Base-by-base conservation (phyloP, 2,329 filamentous ascomycete species). In the Dendrostoma leiphaemia region DNA sequence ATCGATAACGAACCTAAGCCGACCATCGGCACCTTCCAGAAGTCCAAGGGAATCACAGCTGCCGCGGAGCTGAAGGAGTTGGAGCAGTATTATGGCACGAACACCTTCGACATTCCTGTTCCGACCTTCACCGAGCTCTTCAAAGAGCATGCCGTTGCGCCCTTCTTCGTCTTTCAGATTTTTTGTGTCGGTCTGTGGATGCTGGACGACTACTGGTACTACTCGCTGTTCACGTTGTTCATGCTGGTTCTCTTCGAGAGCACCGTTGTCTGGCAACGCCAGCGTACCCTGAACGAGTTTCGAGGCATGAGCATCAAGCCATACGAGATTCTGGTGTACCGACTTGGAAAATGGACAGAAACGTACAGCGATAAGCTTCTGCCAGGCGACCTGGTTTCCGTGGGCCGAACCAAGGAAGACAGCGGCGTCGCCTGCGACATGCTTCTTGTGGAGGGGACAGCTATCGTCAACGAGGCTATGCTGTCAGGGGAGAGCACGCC, bases 201-300 rank as follows among this genome's bases (percentile, higher is more conserved):
- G 86, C 77, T 99, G 68, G 94, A 99, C 68, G 95, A 99, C 74
- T 99, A 97, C 75, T 99, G 95, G 94, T 99, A 99, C 78, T 99
- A 99, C 76, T 97, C 94, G 58, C 83, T 99, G 19, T 99, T 99
- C 73, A 99, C 95, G 1, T 85, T 99, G 21, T 92, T 97, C 76
- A 99, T 99, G 95, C 84, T 99, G 53, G 91, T 99, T 62, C 87
- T 85, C 56, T 99, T 99, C 64, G 94, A 99, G 77, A 97, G 92
- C 71, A 99, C 94, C 2, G 95, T 99, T 34, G 95, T 99, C 15
- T 99, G 94, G 95, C 94, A 99, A 76, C 86, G 94, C 58, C 94
- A 99, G 81, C 84, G 93, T 62, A 99, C 95, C 2, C 75, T 99
- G 61, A 95, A 83, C 67, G 94, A 99, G 73, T 99, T 99, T 77